Evolutionary conservation across 2,329 filamentous ascomycete genomes (phyloP).

Genomic region (Ophiocordyceps camponoti-saundersi): DNA sequence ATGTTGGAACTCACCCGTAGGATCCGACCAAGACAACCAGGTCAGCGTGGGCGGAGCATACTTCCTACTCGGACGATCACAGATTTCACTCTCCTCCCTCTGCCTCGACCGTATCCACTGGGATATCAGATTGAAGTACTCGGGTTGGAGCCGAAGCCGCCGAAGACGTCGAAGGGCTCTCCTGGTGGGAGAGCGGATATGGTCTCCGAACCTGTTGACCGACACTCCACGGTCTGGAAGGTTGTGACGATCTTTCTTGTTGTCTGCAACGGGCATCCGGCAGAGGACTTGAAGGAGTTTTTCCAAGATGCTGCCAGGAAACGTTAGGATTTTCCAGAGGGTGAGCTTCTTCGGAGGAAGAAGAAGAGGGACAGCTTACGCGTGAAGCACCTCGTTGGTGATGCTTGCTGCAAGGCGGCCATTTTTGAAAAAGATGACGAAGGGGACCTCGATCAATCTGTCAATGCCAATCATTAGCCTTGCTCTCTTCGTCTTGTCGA

Average conservation of each 20-base stretch:
- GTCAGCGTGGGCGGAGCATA: neutral
- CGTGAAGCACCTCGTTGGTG: neutral
- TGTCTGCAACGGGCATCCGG: too few relatives aligned
- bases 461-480: neutral
- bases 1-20: neutral
- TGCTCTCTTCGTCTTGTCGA: too few relatives aligned
- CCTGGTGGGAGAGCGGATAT: too few relatives aligned
- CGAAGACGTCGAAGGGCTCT: too few relatives aligned
- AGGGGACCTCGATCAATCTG: neutral
- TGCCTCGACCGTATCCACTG: neutral
- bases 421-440: neutral
- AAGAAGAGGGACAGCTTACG: neutral
- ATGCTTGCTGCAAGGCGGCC: neutral
- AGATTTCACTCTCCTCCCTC: neutral
- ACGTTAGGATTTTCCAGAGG: neutral
- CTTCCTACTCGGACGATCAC: neutral
- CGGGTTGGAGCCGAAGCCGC: neutral
- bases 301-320: neutral
- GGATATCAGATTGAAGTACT: neutral
- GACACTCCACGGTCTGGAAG: too few relatives aligned
- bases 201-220: too few relatives aligned
- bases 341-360: neutral
- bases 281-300: neutral
- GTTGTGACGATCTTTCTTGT: too few relatives aligned
- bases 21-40: neutral